These are phyloP conservation scores for Rhodomyrtus tomentosa DNA, from an alignment of 345 rosid genomes.

Conservation along the genomic window DNA sequence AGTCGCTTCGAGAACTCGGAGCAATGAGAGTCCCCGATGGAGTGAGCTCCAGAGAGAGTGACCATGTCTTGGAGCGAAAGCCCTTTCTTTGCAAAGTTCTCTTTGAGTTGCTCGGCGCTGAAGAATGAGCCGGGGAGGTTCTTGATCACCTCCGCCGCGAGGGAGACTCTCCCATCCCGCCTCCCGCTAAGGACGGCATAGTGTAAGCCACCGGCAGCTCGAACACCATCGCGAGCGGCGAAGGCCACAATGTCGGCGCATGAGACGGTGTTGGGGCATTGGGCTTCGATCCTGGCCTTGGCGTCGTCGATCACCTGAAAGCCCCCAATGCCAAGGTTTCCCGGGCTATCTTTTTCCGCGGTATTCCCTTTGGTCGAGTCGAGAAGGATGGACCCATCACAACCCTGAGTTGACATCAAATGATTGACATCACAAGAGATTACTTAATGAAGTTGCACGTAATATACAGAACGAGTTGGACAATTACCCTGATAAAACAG, in stretches of 20 bases:
- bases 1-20: slow-evolving; percentile 1
- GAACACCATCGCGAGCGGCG: slow-evolving; percentile 24
- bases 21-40: slow-evolving; percentile 5
- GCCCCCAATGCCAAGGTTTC: slow-evolving; percentile 22
- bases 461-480: background rate
- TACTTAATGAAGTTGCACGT: background rate
- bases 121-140: slow-evolving; percentile 14
- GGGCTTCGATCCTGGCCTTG: slow-evolving; percentile 17
- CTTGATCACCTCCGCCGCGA: background rate
- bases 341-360: slow-evolving; percentile 19
- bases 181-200: slow-evolving; percentile 27
- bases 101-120: background rate
- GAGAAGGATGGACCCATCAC: slow-evolving; percentile 32
- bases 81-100: background rate
- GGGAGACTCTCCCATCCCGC: slow-evolving; percentile 29
- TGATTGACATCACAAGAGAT: background rate
- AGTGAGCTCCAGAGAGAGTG: slow-evolving; percentile 2
- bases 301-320: slow-evolving; percentile 29
- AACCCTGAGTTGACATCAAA: slow-evolving; percentile 19
- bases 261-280: slow-evolving; percentile 19
- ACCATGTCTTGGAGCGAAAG: background rate
- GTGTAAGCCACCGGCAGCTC: slow-evolving; percentile 2
- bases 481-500: slow-evolving; percentile 12
- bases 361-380: slow-evolving; percentile 3
- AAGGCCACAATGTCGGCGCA: slow-evolving; percentile 34